These are phyloP conservation scores for Arthrinium phaeospermum DNA, from an alignment of 2,329 filamentous ascomycete species.

Conservation along the genomic window DNA sequence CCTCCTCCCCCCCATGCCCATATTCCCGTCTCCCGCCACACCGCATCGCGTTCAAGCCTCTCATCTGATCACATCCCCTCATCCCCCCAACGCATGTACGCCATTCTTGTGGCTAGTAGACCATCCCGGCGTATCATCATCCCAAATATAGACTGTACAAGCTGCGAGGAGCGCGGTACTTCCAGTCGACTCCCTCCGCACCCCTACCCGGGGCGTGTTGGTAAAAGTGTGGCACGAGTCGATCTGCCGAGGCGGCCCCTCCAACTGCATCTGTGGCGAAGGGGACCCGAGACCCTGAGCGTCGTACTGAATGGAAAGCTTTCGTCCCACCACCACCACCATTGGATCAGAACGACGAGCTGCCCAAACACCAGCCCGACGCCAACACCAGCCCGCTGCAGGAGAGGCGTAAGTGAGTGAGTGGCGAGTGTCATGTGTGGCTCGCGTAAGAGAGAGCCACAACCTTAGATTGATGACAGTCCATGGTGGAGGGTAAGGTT, in stretches of 20 bases:
- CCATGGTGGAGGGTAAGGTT: not conserved
- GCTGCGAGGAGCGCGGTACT: not conserved
- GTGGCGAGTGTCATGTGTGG: constrained; percentile 2
- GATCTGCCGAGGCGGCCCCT: not conserved
- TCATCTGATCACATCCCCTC: not conserved
- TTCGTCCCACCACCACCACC: not conserved
- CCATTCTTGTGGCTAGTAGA: not conserved
- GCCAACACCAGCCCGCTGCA: not conserved
- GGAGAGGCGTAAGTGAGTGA: not conserved
- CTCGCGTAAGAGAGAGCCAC: not conserved
- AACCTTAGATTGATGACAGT: not conserved
- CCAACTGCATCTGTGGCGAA: constrained; percentile 2
- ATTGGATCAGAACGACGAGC: not conserved
- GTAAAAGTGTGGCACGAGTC: constrained; percentile 10
- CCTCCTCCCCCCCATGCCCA: not conserved
- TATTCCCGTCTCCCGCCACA: not conserved
- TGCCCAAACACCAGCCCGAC: not conserved
- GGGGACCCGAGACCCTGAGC: not conserved
- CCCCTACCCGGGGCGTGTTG: constrained; percentile 13
- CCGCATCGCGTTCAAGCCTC: constrained; percentile 5
- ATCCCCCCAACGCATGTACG: not conserved
- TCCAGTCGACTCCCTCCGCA: not conserved
- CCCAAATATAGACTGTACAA: constrained; percentile 16
- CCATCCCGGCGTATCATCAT: constrained; percentile 1
- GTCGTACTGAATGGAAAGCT: not conserved